Evolutionary conservation across 257 asterid species (phyloP), one percentile per base, ranked within the genome.

Genomic region (Coffea canephora): DNA sequence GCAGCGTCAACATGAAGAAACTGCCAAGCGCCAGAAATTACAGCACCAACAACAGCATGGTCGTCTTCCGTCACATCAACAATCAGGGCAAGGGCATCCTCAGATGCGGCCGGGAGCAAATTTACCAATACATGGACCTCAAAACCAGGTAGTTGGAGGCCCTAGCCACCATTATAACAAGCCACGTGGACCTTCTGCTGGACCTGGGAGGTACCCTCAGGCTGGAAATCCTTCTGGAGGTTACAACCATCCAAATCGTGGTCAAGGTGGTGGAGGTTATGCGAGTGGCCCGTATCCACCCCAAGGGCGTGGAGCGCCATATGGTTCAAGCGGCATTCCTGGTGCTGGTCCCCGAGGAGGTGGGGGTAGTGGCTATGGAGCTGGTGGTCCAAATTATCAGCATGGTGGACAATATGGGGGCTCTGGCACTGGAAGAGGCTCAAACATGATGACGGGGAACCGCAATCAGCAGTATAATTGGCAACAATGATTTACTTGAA

Each of bases 401-500:
- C 97, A 92, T 10, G 84, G 88, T 66, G 94, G 89, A 43, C 93
- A 89, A 21, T 92, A 89, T 43, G 97, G 97, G 59, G 69, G 86
- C 73, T 88, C 97, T 62, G 97, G 96, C 50, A 80, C 92, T 62
- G 98, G 96, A 12, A 97, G 97, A 46, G 98, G 99, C 81, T 88
- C 95, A 67, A 95, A 89, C 84, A 80, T 83, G 81, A 81, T 84
- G 79, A 41, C 93, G 43, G 94, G 97, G 25, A 93, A 87, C 83
- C 94, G 97, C 76, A 91, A 88, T 77, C 98, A 91, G 71, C 98
- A 88, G n/a, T 89, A 91, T 80, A 91, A 90, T 78, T 93, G 98
- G 99, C 98, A 87, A 87, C 98, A 95, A 76, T 93, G 87, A 89
- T 79, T 64, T 65, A 19, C 34, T 25, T 39, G n/a, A 27, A 11